Evolutionary conservation across 2,329 filamentous ascomycete species (phyloP).

Genomic region (Fonsecaea pedrosoi): DNA sequence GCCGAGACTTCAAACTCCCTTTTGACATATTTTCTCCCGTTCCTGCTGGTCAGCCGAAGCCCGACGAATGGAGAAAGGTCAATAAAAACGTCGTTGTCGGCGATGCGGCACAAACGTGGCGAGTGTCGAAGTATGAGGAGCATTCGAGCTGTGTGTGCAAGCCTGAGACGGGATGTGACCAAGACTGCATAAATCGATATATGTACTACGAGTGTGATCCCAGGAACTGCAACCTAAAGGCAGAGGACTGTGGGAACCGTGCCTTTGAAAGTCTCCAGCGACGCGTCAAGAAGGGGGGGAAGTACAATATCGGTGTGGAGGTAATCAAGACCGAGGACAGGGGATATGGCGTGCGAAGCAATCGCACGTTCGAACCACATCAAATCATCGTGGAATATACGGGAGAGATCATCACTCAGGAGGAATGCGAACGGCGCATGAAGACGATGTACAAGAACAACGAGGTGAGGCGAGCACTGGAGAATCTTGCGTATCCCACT

Average conservation of each 20-base stretch:
- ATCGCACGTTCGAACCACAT: conserved; percentile 82
- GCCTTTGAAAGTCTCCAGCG: conserved; percentile 81
- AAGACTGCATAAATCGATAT: conserved; percentile 90
- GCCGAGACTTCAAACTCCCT: conserved; percentile 84
- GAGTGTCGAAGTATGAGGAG: conserved; percentile 75
- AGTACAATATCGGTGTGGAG: conserved; percentile 91
- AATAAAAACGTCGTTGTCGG: conserved; percentile 94
- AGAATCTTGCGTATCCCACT: not conserved
- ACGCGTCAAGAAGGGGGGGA: conserved; percentile 77
- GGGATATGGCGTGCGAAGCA: conserved; percentile 89
- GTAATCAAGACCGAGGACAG: conserved; percentile 89
- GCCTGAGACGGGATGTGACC: conserved; percentile 79
- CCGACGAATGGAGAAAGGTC: conserved; percentile 89
- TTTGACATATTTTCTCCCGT: conserved; percentile 89
- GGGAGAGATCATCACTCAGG: conserved; percentile 94
- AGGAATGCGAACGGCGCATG: conserved; percentile 93
- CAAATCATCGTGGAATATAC: conserved; percentile 99
- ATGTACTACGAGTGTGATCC: conserved; percentile 98
- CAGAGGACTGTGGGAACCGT: conserved; percentile 80
- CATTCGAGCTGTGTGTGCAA: conserved; percentile 80
- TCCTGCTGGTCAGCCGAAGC: conserved; percentile 84
- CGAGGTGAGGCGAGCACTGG: conserved; percentile 65
- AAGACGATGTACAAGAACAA: conserved; percentile 92
- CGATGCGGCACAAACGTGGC: conserved; percentile 80
- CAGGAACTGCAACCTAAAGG: conserved; percentile 81